Evolutionary conservation across 1,284 basidiomycete genomes (phyloP).

Genomic region (Ustilago bromivora): DNA sequence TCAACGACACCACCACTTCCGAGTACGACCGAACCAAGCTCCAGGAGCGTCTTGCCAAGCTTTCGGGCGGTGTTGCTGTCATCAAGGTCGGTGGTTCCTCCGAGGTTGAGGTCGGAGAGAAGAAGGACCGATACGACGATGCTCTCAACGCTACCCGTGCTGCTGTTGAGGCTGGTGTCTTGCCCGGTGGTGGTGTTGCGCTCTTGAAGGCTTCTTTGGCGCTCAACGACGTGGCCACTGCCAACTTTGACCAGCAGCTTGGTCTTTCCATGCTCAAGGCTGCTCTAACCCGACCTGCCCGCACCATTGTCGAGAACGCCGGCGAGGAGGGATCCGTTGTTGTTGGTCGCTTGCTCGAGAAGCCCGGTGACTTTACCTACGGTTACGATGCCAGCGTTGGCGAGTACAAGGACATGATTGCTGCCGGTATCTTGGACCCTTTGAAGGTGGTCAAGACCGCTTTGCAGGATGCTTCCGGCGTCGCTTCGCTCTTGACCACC

Average conservation of each 20-base stretch:
- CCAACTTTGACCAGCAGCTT: conserved; percentile 98
- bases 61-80: conserved; percentile 94
- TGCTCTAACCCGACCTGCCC: conserved; percentile 81
- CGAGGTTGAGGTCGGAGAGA: conserved; percentile 98
- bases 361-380: conserved; percentile 65
- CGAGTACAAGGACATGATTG: conserved; percentile 94
- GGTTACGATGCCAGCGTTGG: conserved; percentile 93
- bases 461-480: conserved; percentile 70
- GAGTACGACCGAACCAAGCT: conserved; percentile 96
- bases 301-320: conserved; percentile 92
- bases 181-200: conserved; percentile 89
- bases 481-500: conserved; percentile 90
- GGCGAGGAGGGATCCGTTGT: conserved; percentile 95
- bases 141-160: conserved; percentile 96
- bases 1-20: conserved; percentile 85
- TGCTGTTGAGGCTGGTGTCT: conserved; percentile 97
- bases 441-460: conserved; percentile 68
- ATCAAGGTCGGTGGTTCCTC: conserved; percentile 95
- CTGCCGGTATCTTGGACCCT: conserved; percentile 84
- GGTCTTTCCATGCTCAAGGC: conserved; percentile 93
- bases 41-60: conserved; percentile 95
- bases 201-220: conserved; percentile 88
- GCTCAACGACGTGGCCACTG: conserved; percentile 81
- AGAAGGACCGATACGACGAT: conserved; percentile 99
- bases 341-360: conserved; percentile 76